Evolutionary conservation across 2,329 filamentous ascomycete species (phyloP).

Genomic region (Colletotrichum phormii): DNA sequence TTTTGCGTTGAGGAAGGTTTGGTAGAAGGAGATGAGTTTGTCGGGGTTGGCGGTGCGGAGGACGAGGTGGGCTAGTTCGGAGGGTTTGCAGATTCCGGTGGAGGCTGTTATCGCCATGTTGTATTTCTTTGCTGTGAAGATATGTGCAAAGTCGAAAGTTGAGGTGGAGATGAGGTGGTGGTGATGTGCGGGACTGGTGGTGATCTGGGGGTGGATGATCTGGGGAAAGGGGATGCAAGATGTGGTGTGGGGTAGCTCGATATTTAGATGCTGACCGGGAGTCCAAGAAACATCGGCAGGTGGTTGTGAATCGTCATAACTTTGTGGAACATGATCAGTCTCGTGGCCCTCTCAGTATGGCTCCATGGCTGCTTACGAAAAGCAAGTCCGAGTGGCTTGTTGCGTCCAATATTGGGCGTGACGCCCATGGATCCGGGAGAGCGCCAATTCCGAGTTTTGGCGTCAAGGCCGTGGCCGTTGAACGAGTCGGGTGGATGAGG

Average conservation of each 20-base stretch:
- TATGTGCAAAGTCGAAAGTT: too few species aligned
- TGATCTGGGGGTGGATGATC: too few species aligned
- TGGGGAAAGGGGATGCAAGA: neutral
- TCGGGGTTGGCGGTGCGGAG: slow-evolving; percentile 11
- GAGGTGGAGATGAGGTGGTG: neutral
- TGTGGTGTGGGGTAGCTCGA: neutral
- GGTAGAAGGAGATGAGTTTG: slow-evolving; percentile 50
- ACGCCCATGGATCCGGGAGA: neutral
- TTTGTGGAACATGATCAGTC: too few species aligned
- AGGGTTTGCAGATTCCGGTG: slow-evolving; percentile 14
- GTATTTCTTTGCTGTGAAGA: too few species aligned
- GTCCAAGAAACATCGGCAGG: neutral
- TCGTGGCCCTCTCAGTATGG: too few species aligned
- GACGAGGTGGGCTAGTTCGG: slow-evolving; percentile 28
- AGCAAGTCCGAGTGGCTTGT: neutral
- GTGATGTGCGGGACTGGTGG: too few species aligned
- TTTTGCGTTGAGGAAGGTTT: slow-evolving; percentile 49
- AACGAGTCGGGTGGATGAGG: neutral
- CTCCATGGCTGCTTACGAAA: neutral
- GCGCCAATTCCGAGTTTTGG: neutral
- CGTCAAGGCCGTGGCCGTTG: neutral
- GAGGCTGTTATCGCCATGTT: slow-evolving; percentile 13
- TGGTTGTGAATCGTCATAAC: too few species aligned
- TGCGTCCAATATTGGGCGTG: neutral
- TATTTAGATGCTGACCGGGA: neutral